Evolutionary conservation across 2,329 filamentous ascomycete species (phyloP).

Genomic region (Cladophialophora yegresii): DNA sequence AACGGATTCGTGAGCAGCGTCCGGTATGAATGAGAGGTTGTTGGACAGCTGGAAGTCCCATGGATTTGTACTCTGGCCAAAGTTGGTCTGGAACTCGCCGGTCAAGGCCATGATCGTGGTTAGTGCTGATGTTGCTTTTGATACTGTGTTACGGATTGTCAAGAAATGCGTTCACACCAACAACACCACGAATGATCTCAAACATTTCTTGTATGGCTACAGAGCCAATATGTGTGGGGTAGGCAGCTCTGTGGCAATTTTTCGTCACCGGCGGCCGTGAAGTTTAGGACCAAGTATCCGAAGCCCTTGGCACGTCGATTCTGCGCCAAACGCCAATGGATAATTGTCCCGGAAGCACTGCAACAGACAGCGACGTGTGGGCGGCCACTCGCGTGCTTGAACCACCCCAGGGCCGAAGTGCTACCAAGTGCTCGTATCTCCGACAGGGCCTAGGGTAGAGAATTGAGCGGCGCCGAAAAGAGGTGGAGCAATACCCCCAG

Average conservation of each 20-base stretch:
- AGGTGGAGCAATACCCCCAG: background rate
- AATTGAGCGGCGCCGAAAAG: background rate
- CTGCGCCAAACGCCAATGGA: background rate
- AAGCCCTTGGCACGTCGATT: background rate
- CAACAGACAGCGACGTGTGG: too few relatives aligned
- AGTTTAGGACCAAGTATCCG: background rate
- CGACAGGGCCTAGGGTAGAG: background rate
- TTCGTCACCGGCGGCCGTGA: slow-evolving; percentile 1
- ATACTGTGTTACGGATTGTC: background rate
- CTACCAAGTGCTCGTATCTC: background rate
- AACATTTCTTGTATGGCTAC: slow-evolving; percentile 1
- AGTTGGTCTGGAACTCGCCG: background rate
- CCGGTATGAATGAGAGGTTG: background rate
- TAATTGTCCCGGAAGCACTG: background rate
- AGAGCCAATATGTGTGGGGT: background rate
- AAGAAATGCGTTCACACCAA: background rate
- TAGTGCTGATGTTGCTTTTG: background rate
- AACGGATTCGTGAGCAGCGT: background rate
- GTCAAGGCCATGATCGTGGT: background rate
- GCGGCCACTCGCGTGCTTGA: background rate
- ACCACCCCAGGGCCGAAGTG: too few relatives aligned
- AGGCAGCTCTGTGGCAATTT: background rate
- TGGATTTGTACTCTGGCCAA: background rate
- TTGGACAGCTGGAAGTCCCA: slow-evolving; percentile 10
- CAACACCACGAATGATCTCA: background rate